Percentiles rank a stretch among this genome's conserved stretches.
Evolutionary conservation across 768 basidiomycete genomes (phyloP).

Genomic region (Boletus subparvulus): DNA sequence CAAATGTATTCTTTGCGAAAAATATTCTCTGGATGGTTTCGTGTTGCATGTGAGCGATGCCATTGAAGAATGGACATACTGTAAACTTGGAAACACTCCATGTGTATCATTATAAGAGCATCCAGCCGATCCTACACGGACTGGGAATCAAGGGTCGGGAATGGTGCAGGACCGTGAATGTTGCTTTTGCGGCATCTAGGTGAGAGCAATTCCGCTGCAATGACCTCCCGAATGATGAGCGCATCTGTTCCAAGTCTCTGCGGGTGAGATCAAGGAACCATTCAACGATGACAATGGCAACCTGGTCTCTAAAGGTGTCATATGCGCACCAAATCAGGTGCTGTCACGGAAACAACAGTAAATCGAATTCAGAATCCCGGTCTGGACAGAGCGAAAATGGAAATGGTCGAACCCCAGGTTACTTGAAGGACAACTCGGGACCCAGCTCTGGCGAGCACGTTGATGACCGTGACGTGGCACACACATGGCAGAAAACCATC

Average conservation of each 20-base stretch:
- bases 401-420: no score
- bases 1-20: slow-evolving; percentile 93
- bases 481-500: no score
- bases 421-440: no score
- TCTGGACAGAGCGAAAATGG: no score
- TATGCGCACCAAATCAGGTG: slow-evolving; percentile 66
- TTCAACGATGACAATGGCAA: slow-evolving; percentile 79
- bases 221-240: slow-evolving; percentile 65
- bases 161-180: slow-evolving; percentile 39
- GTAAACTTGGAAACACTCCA: slow-evolving; percentile 91
- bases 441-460: no score
- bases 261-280: slow-evolving; percentile 82
- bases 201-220: slow-evolving; percentile 66
- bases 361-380: no score
- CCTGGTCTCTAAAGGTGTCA: slow-evolving; percentile 87
- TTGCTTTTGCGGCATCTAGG: slow-evolving; percentile 55
- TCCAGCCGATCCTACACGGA: no score
- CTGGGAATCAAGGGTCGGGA: no score
- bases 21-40: slow-evolving; percentile 95
- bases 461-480: no score
- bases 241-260: slow-evolving; percentile 69
- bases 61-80: slow-evolving; percentile 82
- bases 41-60: slow-evolving; percentile 82
- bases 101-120: slow-evolving; percentile 72
- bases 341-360: no score